Base-by-base conservation (phyloP, 148 eudicot genomes). In the Silene conica region DNA sequence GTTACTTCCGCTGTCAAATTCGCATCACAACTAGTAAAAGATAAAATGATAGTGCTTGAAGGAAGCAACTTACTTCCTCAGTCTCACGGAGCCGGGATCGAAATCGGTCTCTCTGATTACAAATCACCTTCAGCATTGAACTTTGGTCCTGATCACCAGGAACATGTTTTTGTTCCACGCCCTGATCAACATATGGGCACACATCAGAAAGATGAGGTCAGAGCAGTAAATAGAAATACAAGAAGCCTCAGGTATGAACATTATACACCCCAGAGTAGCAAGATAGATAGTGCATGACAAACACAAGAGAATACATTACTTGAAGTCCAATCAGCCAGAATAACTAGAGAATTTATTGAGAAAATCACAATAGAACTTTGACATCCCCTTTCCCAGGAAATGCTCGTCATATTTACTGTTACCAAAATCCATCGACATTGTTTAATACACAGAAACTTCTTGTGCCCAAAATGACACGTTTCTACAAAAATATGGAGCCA, bases 81-180 rank as follows among this genome's bases (percentile, higher is more conserved):
- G 97, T 89, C 85, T 96, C 97, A 74, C 85, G 85, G 74, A 92
- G 84, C 25, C 99, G 95, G 71, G 92, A 83, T 67, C 99, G 86
- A 71, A 96, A 96, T 72, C 97, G 88, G 79, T 96, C 99, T 79
- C 99, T 84, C 84, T 96, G 99, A 80, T 85, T 92, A 86, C 99
- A 96, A 52, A 96, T 96, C 80, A 96, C 99, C 84, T 90, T 92
- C 76, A 96, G 92, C 99, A 96, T 96, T 67, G 99, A 92, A 85
- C 84, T 92, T 62, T 96, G 99, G 79, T 96, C 99, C 78, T 88
- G 90, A 59, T 94, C 98, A 38, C 83, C 80, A 60, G 91, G 77
- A 73, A 73, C 83, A 81, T 89, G 92, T 82, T 80, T 88, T 77
- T 90, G 97, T 82, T 92, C 96, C 77, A 86, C 69, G 81, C 76